Percentiles rank a stretch among this genome's conserved stretches.
Conservation (phyloP, 2,329 filamentous ascomycete species). For the Diaporthe nobilis region DNA sequence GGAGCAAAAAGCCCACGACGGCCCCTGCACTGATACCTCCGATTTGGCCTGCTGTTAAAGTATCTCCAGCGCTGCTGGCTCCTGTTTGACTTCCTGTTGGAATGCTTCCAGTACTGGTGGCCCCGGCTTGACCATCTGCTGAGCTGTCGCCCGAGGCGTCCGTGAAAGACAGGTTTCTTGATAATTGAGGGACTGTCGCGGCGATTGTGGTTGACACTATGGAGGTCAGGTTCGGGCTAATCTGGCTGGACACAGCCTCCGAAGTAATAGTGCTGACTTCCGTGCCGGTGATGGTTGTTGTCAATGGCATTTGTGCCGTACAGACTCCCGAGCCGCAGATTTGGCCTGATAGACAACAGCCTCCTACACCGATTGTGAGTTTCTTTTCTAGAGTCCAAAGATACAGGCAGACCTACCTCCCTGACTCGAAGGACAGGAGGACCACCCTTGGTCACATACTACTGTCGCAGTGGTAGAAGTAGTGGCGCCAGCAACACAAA, state of each 20-base stretch:
- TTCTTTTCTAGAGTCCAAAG: too few relatives aligned
- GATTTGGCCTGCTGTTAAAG: background rate
- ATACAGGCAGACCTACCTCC: background rate
- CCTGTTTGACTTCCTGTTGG: background rate
- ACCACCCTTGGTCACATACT: background rate
- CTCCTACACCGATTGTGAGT: background rate
- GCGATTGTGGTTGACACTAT: background rate
- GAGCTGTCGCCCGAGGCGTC: background rate
- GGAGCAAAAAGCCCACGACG: constrained; percentile 18
- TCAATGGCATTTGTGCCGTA: background rate
- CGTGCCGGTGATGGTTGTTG: background rate
- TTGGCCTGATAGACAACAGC: background rate
- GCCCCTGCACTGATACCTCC: constrained; percentile 16
- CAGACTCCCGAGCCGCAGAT: constrained; percentile 5
- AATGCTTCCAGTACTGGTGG: background rate
- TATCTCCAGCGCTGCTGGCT: background rate
- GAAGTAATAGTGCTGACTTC: background rate
- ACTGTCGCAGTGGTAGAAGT: background rate
- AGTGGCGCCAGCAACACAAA: background rate
- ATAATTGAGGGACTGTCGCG: background rate
- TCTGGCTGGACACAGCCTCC: background rate
- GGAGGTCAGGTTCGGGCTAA: background rate
- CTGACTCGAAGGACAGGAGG: background rate
- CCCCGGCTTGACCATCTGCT: background rate
- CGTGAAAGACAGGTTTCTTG: background rate